Evolutionary conservation across 352 stramenopile species (phyloP), one percentile per base, ranked within the genome.

Genomic region (Globisporangium barbulae): DNA sequence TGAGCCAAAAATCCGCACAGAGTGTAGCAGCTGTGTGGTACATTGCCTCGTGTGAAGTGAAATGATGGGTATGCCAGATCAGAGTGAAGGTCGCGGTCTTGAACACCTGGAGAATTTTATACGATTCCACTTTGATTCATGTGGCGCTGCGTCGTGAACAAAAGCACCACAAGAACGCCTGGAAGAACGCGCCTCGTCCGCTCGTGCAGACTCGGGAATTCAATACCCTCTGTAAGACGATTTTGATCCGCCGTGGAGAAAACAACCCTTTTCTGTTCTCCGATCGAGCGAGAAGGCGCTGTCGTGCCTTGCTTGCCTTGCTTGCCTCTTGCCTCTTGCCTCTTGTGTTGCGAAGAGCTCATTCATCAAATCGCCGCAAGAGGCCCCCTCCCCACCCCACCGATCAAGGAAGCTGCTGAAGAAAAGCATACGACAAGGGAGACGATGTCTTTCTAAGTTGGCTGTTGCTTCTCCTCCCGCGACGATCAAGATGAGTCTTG

Each of bases 371-470:
- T 76, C 70, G 78, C 81, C 83, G 80, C 83, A 81, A 70, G 65
- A 80, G 73, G 76, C 78, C 78, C 78, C 82, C 77, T 75, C 68
- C 75, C 80, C 78, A 65, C 68, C 67, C 68, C 71, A 65, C 70
- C 69, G 75, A 75, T 62, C 78, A 74, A 85, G 74, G 72, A 80
- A 78, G 80, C 82, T 89, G 76, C 69, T 83, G 63, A 75, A 81
- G 77, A 81, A 84, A 76, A 89, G 80, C 73, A 89, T 77, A 75
- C 76, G 59, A 83, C 78, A 81, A 88, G 79, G 79, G 76, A 90
- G 81, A 89, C 83, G 74, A 92, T 92, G 83, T 89, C 83, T 92
- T 92, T 92, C 83, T 92, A 92, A 92, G 81, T 90, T 85, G 83
- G 80, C 82, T 76, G 70, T 76, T 50, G 52, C 61, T 62, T 68